A percentile compares a stretch with the other conserved stretches of the same genome.
Conservation (phyloP, 169 alveolate species). For the Plasmodium vivax region DNA sequence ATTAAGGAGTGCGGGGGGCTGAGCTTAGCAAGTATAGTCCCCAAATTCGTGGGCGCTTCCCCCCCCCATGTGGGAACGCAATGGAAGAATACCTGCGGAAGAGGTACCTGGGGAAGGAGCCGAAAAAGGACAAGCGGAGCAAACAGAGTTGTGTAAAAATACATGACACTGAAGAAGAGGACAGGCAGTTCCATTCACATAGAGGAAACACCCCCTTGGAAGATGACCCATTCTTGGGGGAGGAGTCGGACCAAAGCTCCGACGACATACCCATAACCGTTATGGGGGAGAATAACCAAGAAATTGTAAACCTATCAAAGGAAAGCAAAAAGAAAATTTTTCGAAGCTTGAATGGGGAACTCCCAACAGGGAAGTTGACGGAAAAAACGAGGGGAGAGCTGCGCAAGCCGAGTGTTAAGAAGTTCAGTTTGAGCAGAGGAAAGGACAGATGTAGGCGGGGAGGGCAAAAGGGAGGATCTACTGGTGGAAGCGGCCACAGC, state of each 20-base stretch:
- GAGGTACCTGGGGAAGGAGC: slow-evolving; percentile 15
- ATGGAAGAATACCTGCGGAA: slow-evolving; percentile 59
- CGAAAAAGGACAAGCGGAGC: background rate
- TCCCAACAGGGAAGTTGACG: background rate
- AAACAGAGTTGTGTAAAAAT: slow-evolving; percentile 25
- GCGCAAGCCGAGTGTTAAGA: background rate
- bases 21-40: background rate
- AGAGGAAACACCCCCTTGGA: background rate
- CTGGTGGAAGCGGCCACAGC: background rate
- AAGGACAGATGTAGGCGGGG: background rate
- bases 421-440: background rate
- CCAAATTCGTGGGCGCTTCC: background rate
- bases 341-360: background rate
- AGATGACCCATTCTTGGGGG: background rate
- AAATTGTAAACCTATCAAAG: slow-evolving; percentile 23
- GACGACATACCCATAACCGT: slow-evolving; percentile 57
- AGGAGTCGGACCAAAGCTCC: slow-evolving; percentile 29
- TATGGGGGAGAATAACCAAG: slow-evolving; percentile 3
- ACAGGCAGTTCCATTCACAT: background rate
- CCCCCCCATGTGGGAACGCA: background rate
- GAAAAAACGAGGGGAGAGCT: background rate
- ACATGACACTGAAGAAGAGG: slow-evolving; percentile 46
- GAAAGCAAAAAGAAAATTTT: slow-evolving; percentile 63
- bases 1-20: background rate
- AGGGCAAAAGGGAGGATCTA: background rate